phyloP scores from a whole-genome alignment of 2,329 filamentous ascomycete genomes.

The Colletotrichum siamense region DNA sequence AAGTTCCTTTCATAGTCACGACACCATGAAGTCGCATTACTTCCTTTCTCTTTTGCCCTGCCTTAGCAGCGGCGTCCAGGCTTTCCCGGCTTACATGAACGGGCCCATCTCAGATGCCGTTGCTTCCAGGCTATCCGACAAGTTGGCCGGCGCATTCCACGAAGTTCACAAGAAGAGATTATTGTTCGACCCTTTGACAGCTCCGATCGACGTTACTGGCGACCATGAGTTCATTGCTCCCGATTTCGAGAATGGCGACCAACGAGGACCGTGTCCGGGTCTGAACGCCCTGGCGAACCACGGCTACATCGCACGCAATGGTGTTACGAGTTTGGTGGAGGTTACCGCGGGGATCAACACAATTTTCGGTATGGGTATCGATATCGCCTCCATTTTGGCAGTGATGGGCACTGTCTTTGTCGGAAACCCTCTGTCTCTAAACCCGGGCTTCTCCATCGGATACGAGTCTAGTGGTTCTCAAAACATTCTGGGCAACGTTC shows the following conservation, averaged over 20 bases:
- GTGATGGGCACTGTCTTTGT: constrained; percentile 52
- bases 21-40: constrained; percentile 2
- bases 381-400: constrained; percentile 45
- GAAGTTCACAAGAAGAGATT: constrained; percentile 22
- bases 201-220: constrained; percentile 24
- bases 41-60: constrained; percentile 13
- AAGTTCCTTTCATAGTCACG: background rate
- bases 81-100: constrained; percentile 20
- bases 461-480: constrained; percentile 41
- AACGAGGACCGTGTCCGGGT: constrained; percentile 35
- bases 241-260: constrained; percentile 28
- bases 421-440: constrained; percentile 54
- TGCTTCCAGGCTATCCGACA: background rate
- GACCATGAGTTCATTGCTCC: constrained; percentile 30
- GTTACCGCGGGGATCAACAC: constrained; percentile 22
- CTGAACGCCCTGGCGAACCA: constrained; percentile 43
- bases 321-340: constrained; percentile 25
- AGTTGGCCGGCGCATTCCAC: constrained; percentile 8
- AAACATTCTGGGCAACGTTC: constrained; percentile 46
- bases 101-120: constrained; percentile 7
- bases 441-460: constrained; percentile 58
- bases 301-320: constrained; percentile 36
- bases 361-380: constrained; percentile 53
- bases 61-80: background rate
- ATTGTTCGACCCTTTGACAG: constrained; percentile 21